phyloP scores from a whole-genome alignment of 352 stramenopile genomes.

The Globisporangium nunn region DNA sequence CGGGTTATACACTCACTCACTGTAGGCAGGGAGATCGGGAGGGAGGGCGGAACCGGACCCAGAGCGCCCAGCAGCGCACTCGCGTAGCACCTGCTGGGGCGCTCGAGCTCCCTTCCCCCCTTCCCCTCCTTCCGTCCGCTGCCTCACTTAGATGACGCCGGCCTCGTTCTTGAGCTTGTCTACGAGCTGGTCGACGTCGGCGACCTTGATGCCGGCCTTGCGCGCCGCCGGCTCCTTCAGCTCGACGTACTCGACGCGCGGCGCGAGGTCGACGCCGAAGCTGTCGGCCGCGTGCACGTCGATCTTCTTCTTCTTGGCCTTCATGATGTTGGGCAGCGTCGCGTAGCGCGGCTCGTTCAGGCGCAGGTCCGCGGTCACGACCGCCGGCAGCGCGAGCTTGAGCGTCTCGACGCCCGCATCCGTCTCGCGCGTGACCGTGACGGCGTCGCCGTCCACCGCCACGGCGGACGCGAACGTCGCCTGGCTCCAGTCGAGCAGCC shows the following conservation, averaged over 20 bases:
- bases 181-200: constrained; percentile 91
- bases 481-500: constrained; percentile 95
- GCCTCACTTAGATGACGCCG: constrained; percentile 78
- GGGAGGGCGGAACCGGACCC: too few species aligned
- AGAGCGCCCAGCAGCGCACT: too few species aligned
- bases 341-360: constrained; percentile 99
- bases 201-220: constrained; percentile 94
- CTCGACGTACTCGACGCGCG: constrained; percentile 64
- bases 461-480: constrained; percentile 96
- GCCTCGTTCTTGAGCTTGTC: constrained; percentile 97
- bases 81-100: too few species aligned
- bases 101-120: too few species aligned
- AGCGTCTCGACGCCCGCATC: constrained; percentile 90
- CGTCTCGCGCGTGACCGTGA: constrained; percentile 92
- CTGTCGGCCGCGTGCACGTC: constrained; percentile 67
- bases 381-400: constrained; percentile 87
- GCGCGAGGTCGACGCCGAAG: constrained; percentile 64
- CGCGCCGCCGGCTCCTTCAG: constrained; percentile 91
- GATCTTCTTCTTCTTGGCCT: constrained; percentile 93
- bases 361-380: constrained; percentile 97
- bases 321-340: constrained; percentile 99
- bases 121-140: background rate
- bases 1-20: background rate
- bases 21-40: too few species aligned
- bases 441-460: constrained; percentile 40